Evolutionary conservation across 345 rosid genomes (phyloP), one percentile per base, ranked within the genome.

Genomic region (Camelina neglecta): DNA sequence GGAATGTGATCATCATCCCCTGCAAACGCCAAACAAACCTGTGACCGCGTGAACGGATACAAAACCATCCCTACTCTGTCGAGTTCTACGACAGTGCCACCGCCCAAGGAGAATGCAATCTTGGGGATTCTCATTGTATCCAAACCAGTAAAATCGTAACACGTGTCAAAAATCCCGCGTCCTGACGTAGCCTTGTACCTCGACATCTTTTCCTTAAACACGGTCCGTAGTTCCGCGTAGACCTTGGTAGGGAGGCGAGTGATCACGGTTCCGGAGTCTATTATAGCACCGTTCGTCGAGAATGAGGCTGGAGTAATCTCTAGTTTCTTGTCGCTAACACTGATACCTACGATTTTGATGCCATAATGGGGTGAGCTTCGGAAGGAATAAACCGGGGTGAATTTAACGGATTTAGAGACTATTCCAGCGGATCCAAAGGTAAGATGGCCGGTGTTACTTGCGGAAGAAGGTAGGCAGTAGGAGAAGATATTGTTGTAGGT

Each of bases 231-330:
- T 4, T 84, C 83, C 0, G 83, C 50, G 78, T 90, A 93, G 0
- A 84, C 92, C 0, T 72, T 78, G 0, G 90, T 86, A 0, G 95
- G 93, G 55, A 93, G 76, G 4, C 93, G 86, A 1, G 92, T 76
- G 58, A 93, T 86, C 42, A 90, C 92, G 0, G 98, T 88, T 45
- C 98, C 96, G 0, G 98, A 90, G 69, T 93, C 98, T 13, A 93
- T 93, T 47, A 93, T 75, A 2, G 86, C 72, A 0, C 88, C 86
- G 1, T 4, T 2, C 1, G 82, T 41, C 1, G 88, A 66, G 71
- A 89, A 89, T 1, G 79, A 69, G 0, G 87, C 72, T 0, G 81
- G 10, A 1, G 87, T 36, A 59, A 93, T 82, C 0, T 84, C 1
- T 26, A 90, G 67, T 50, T 77, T 77, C 5, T 61, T 3, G 16